These are phyloP conservation scores for Claviceps purpurea DNA, from an alignment of 2,329 filamentous ascomycete genomes.

Conservation along the genomic window DNA sequence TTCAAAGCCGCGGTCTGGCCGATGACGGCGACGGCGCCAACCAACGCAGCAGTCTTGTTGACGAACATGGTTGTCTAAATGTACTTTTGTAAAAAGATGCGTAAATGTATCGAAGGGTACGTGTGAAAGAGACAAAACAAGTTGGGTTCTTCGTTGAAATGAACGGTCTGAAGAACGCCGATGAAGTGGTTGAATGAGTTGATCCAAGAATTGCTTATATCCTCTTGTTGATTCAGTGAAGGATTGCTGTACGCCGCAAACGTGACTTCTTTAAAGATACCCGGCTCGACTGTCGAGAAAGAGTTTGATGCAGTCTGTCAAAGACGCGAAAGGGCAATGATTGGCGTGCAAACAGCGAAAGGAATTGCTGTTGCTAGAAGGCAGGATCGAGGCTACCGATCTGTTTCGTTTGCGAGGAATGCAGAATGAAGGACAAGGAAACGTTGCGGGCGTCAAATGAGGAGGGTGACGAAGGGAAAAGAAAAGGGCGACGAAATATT, in stretches of 20 bases:
- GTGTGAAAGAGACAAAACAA: not conserved
- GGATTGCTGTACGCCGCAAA: not conserved
- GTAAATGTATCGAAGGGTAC: not conserved
- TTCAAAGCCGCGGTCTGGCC: slow-evolving; percentile 29
- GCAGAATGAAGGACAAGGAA: slow-evolving; percentile 13
- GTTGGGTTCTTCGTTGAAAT: not conserved
- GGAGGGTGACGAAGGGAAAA: slow-evolving; percentile 2
- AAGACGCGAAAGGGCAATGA: slow-evolving; percentile 30
- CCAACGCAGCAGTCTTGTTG: slow-evolving; percentile 28
- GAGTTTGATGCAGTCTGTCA: slow-evolving; percentile 30
- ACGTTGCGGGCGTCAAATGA: not conserved
- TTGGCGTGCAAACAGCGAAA: slow-evolving; percentile 19
- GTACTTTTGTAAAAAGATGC: not conserved
- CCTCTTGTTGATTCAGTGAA: not conserved
- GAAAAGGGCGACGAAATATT: slow-evolving; percentile 1
- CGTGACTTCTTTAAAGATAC: not conserved
- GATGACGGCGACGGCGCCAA: slow-evolving; percentile 29
- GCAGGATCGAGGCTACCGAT: slow-evolving; percentile 10
- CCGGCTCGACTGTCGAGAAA: slow-evolving; percentile 23
- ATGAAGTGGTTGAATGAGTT: too few species aligned
- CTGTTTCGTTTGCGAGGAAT: not conserved
- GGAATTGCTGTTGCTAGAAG: slow-evolving; percentile 10
- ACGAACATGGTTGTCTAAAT: slow-evolving; percentile 24
- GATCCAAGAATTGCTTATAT: not conserved
- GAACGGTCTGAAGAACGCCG: not conserved